Evolutionary conservation across 768 basidiomycete genomes (phyloP).

Genomic region (Boletus tomentosulus): DNA sequence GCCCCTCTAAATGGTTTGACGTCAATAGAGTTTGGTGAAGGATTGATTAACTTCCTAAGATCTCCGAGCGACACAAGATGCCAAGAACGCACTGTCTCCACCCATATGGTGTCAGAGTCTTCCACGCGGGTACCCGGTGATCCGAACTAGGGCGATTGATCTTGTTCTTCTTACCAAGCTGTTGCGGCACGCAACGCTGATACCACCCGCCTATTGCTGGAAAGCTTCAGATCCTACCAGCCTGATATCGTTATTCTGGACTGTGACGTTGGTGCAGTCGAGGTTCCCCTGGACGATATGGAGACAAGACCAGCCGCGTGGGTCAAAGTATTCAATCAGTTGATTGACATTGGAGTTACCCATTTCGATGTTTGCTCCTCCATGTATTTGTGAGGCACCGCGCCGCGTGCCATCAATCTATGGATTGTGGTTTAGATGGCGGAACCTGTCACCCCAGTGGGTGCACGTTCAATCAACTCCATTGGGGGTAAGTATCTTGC

Average conservation of each 20-base stretch:
- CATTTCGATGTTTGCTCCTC: conserved; percentile 82
- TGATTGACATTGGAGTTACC: conserved; percentile 72
- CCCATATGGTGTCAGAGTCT: conserved; percentile 68
- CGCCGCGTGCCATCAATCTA: conserved; percentile 74
- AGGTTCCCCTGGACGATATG: conserved; percentile 70
- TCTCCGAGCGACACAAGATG: neutral
- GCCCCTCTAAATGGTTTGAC: conserved; percentile 58
- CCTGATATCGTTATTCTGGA: conserved; percentile 83
- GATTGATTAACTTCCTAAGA: neutral
- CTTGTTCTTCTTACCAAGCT: conserved; percentile 61
- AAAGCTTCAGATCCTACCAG: conserved; percentile 64
- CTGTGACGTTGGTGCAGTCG: conserved; percentile 55
- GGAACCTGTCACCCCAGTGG: conserved; percentile 45
- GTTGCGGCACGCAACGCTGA: conserved; percentile 67
- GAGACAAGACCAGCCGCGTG: conserved; percentile 79
- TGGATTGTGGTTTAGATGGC: neutral
- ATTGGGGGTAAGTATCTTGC: neutral
- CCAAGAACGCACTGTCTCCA: conserved; percentile 49
- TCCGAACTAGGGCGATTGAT: conserved; percentile 53
- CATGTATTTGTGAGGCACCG: conserved; percentile 46
- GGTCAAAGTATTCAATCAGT: conserved; percentile 72
- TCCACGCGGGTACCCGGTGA: conserved; percentile 67
- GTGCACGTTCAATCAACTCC: conserved; percentile 33
- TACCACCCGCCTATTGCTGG: conserved; percentile 79
- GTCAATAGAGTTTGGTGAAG: conserved; percentile 67